Base-by-base conservation (phyloP, 306 rosid genomes). In the Biancaea sappan region DNA sequence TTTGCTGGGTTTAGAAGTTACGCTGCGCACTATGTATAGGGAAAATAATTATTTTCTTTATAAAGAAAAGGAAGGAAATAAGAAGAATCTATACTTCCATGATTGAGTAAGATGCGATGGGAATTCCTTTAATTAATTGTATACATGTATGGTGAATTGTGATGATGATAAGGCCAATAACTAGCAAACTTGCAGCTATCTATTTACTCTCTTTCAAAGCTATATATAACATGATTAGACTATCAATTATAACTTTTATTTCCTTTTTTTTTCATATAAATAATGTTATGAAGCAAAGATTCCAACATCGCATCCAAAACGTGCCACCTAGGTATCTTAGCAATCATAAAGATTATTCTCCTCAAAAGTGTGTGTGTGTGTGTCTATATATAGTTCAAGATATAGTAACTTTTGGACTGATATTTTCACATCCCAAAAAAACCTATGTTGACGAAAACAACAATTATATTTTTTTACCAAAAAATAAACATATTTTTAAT, bases 1-100 rank as follows among this genome's bases (percentile, higher is more conserved):
- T 77, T 80, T 77, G 83, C 76, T 73, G 84, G 70, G 72, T 75
- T 84, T 80, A 77, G 77, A 84, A 84, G 87, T 81, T 80, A 84
- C 67, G 84, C 22, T 26, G 80, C 11, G 68, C 71, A 66, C 48
- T 13, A 7, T 35, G 18, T 58, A 43, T 21, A 59, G 29, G 24
- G 76, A 67, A 53, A 66, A 75, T 72, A 61, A 79, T 76, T 43
- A 34, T 72, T 76, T 71, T 79, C 77, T 58, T 40, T 40, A 57
- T 29, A 1, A 6, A 2, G 8, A 6, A 35, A 35, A 3, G 6
- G 8, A 35, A 26, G 2, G 14, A 56, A 68, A 76, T 72, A 80
- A 72, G 81, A 77, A 76, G 80, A 78, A 69, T 80, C 66, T 82
- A 69, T 69, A 69, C 34, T 70, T 74, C 5, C 52, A 74, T 78